Conservation (phyloP, 306 rosid genomes). For the Hippophae tibetana region DNA sequence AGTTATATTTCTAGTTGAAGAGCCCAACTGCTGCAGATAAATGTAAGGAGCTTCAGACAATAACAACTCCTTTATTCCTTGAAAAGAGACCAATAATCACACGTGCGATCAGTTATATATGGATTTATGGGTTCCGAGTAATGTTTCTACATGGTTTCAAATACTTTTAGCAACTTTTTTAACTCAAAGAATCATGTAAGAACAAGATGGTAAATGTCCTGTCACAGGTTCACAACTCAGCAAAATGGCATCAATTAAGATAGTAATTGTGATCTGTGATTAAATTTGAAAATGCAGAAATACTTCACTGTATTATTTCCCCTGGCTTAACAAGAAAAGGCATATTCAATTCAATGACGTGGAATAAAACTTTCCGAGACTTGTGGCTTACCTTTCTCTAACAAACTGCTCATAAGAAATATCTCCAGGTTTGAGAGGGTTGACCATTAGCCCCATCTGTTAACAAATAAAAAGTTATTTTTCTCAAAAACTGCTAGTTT, state of each 20-base stretch:
- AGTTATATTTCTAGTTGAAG: constrained; percentile 14
- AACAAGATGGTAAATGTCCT: no score
- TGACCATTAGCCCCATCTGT: constrained; percentile 96
- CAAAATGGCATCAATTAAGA: no score
- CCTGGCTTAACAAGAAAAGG: background rate
- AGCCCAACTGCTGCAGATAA: constrained; percentile 1
- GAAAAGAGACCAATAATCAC: background rate
- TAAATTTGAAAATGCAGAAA: no score
- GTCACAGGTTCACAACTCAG: no score
- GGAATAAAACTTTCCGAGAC: constrained; percentile 16
- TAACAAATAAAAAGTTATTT: constrained; percentile 19
- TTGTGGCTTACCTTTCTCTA: constrained; percentile 63
- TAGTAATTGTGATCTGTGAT: no score
- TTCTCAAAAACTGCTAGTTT: background rate
- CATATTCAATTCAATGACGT: constrained; percentile 1
- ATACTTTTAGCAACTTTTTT: no score
- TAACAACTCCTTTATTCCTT: background rate
- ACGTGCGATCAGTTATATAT: no score
- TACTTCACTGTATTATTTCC: no score
- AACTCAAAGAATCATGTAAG: no score
- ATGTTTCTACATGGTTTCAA: no score
- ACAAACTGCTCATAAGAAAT: constrained; percentile 74
- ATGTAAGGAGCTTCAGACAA: background rate
- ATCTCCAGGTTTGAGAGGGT: constrained; percentile 91
- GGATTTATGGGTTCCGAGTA: no score